Evolutionary conservation across 768 basidiomycete genomes (phyloP), one percentile per base, ranked within the genome.

Genomic region (Saitozyma sp.): DNA sequence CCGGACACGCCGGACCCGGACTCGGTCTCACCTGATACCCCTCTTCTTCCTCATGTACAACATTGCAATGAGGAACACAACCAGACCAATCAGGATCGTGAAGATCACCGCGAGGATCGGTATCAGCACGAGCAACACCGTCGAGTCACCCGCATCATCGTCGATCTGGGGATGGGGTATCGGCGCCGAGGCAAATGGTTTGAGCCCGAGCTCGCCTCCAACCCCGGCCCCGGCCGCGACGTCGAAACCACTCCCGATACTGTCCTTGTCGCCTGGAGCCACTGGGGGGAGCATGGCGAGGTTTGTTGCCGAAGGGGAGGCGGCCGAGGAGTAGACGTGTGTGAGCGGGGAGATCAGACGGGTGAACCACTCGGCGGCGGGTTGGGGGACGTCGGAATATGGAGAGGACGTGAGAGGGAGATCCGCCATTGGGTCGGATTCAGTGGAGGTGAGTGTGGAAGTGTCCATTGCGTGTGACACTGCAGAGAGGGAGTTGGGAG

Each of bases 71-170:
- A 97, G 86, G 81, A 98, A 95, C 62, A 95, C 83, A 54, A 97
- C 84, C 66, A 97, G 86, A 57, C 98, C 87, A 79, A 97, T 89
- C 56, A 99, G 85, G 67, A 98, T 89, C 6, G 92, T 92, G 20
- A 91, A 89, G 41, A 97, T 85, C 52, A 98, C 89, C 81, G 97
- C 90, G 75, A 98, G 87, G 58, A 99, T 85, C 37, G 95, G 95
- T 7, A 99, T 85, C 62, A 99, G 87, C 73, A 98, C 66, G 62
- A 75, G 48, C 8, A 75, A 56, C n/a, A 73, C 29, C 43, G 50
- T 58, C 38, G 20, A 19, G 16, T 38, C 50, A 8, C 56, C 56
- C 50, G 17, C 38, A 17, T 54, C 55, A 14, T 17, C 45, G 39
- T 56, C 46, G 37, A 50, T 29, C 17, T 42, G 37, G 17, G 37